Evolutionary conservation across 176 grass and related monocot genomes (phyloP).

Genomic region (Oryza longistaminata): DNA sequence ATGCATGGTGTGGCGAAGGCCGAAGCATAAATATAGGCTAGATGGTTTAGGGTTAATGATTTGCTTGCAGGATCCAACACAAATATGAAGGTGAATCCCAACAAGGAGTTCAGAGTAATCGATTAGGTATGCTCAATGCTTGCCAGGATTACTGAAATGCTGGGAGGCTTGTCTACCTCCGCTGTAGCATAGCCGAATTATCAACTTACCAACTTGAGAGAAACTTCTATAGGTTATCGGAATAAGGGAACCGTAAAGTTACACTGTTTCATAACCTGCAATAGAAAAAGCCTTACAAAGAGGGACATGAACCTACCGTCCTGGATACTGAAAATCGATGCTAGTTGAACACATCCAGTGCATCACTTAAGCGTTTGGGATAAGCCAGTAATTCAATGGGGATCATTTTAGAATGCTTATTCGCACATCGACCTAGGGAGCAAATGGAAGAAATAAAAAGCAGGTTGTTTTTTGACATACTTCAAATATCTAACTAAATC

Average conservation of each 20-base stretch:
- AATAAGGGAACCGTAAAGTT: background rate
- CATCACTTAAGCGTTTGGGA: background rate
- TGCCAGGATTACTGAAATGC: conserved; percentile 12
- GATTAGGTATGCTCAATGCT: background rate
- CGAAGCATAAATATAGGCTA: background rate
- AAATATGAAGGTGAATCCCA: background rate
- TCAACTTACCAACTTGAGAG: background rate
- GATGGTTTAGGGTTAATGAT: background rate
- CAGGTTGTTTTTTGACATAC: background rate
- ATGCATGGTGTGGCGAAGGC: conserved; percentile 16
- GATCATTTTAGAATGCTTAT: background rate
- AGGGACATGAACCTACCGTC: background rate
- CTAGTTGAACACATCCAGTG: conserved; percentile 11
- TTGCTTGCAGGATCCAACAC: conserved; percentile 36
- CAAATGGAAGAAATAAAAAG: background rate
- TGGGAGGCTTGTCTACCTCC: conserved; percentile 27
- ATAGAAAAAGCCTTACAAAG: background rate
- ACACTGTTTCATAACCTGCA: background rate
- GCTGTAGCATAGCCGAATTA: background rate
- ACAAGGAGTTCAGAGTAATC: conserved; percentile 2
- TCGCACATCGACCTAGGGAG: background rate
- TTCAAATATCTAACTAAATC: background rate
- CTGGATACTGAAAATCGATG: background rate
- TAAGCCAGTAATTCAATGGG: background rate
- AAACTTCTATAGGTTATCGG: background rate